Percentiles rank a stretch among this genome's conserved stretches.
Conservation (phyloP, 345 rosid genomes). For the Chamaenerion angustifolium region DNA sequence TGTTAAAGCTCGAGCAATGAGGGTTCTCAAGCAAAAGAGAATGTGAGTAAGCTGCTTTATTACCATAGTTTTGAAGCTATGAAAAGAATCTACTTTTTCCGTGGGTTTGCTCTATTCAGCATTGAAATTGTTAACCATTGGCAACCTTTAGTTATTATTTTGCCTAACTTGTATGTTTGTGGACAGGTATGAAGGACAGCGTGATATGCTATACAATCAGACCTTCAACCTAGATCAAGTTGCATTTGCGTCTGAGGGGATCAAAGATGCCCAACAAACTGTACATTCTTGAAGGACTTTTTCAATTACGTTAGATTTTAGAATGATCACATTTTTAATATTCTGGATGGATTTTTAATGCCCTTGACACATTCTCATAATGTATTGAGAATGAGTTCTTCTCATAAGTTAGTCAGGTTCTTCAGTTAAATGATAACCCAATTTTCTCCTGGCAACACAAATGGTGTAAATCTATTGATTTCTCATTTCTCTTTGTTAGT, state of each 20-base stretch:
- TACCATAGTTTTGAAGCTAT: background rate
- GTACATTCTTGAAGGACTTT: constrained; percentile 33
- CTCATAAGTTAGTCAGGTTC: no score
- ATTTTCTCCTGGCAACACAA: no score
- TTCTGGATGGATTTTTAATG: no score
- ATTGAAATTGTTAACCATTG: background rate
- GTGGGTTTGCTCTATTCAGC: background rate
- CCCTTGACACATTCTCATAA: no score
- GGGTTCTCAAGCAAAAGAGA: constrained; percentile 85
- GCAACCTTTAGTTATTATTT: background rate
- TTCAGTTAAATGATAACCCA: no score
- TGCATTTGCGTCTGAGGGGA: constrained; percentile 82
- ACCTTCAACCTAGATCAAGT: constrained; percentile 96
- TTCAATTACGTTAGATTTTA: background rate
- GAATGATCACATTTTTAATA: no score
- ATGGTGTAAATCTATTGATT: no score
- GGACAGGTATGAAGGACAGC: constrained; percentile 89
- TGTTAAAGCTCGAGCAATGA: constrained; percentile 75
- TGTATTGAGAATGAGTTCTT: no score
- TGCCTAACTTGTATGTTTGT: background rate
- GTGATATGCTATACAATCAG: constrained; percentile 87
- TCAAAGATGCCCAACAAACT: constrained; percentile 93
- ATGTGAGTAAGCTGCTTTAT: constrained; percentile 30
- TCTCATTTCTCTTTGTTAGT: no score
- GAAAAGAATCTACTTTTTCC: background rate